phyloP scores from a whole-genome alignment of 768 basidiomycete species.

The Dioszegia crocea region DNA sequence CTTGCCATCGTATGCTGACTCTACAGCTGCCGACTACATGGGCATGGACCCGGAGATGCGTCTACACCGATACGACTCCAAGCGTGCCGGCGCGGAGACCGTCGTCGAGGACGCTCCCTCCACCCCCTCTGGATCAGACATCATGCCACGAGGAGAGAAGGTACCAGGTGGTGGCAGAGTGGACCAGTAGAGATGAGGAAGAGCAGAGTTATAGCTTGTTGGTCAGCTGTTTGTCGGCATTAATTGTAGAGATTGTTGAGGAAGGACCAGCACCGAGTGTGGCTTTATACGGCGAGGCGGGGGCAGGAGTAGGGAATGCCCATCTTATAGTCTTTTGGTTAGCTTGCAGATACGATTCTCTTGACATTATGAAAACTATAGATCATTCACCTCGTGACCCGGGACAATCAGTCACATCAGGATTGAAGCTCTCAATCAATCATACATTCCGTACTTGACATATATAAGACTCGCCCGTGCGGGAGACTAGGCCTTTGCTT shows the following conservation, averaged over 20 bases:
- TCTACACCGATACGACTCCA: constrained; percentile 41
- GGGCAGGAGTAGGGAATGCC: too few species aligned
- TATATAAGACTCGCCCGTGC: too few species aligned
- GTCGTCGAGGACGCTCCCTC: constrained; percentile 17
- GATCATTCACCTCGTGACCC: neutral
- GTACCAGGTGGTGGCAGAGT: constrained; percentile 19
- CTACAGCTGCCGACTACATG: constrained; percentile 50
- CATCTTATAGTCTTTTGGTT: too few species aligned
- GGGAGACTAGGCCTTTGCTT: neutral
- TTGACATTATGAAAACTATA: neutral
- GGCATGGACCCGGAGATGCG: constrained; percentile 61
- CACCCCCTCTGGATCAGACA: constrained; percentile 19
- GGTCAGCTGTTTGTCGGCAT: too few species aligned
- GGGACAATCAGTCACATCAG: too few species aligned
- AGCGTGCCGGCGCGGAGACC: constrained; percentile 26
- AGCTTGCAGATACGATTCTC: neutral
- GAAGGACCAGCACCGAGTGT: too few species aligned
- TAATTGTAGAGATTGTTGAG: neutral
- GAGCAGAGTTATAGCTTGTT: too few species aligned
- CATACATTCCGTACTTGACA: too few species aligned
- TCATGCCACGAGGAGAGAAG: constrained; percentile 15
- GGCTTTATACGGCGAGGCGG: too few species aligned
- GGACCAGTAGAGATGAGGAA: neutral
- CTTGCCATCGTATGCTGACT: neutral
- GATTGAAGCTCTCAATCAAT: too few species aligned